Percentiles rank a stretch among this genome's conserved stretches.
These are phyloP conservation scores for Fraxinus latifolia DNA, from an alignment of 305 asterid genomes.

Conservation along the genomic window DNA sequence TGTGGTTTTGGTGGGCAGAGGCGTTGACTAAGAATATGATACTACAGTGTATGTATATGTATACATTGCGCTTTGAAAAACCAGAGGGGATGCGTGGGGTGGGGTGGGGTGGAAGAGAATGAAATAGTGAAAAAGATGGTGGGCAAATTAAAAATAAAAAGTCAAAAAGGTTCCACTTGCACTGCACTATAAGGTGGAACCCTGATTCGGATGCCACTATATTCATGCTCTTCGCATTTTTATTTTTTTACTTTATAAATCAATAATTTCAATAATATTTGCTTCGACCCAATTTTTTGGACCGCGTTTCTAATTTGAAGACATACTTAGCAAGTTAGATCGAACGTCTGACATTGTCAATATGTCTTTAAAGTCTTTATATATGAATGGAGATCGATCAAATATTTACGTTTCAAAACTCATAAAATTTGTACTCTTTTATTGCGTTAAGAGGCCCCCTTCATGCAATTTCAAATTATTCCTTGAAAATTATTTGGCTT, in stretches of 20 bases:
- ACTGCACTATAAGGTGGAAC: constrained; percentile 23
- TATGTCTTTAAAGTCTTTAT: background rate
- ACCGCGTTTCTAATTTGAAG: background rate
- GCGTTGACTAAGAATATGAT: constrained; percentile 33
- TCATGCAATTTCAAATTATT: background rate
- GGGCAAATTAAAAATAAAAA: constrained; percentile 21
- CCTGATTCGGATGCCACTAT: constrained; percentile 41
- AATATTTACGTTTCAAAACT: background rate
- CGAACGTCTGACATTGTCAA: background rate
- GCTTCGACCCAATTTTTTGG: background rate
- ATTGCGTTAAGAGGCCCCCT: too few relatives aligned
- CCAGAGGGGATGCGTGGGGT: background rate
- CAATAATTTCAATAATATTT: background rate
- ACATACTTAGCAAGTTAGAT: background rate
- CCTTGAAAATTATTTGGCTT: background rate
- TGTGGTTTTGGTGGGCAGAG: constrained; percentile 24
- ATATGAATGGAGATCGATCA: background rate
- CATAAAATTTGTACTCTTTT: too few relatives aligned
- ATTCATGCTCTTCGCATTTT: background rate
- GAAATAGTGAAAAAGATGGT: constrained; percentile 14
- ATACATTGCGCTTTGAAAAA: background rate
- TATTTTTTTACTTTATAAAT: background rate
- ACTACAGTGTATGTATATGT: background rate
- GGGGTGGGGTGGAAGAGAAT: background rate
- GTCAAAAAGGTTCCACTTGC: constrained; percentile 50